These are phyloP conservation scores for Cystofilobasidium macerans DNA, from an alignment of 768 basidiomycete genomes.

Conservation along the genomic window DNA sequence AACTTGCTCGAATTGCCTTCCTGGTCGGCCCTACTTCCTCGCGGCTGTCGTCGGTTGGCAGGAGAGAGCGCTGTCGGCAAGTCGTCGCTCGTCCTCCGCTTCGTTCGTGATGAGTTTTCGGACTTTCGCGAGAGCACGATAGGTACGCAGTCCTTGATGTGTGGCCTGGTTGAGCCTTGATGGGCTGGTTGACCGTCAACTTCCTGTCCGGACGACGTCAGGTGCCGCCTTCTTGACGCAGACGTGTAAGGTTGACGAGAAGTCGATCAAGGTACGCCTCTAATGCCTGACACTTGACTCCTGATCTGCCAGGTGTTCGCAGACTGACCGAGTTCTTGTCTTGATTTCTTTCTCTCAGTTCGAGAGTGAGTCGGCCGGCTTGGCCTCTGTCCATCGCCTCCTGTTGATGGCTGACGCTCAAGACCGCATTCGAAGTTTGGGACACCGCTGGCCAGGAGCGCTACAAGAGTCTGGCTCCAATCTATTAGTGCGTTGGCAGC, in stretches of 20 bases:
- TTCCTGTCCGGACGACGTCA: slow-evolving; percentile 41
- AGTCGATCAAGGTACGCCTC: slow-evolving; percentile 75
- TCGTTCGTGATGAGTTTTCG: slow-evolving; percentile 56
- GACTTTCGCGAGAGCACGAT: slow-evolving; percentile 33
- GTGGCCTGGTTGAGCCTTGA: too few species aligned
- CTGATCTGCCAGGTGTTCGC: slow-evolving; percentile 50
- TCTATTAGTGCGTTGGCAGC: slow-evolving; percentile 94
- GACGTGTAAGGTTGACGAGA: slow-evolving; percentile 80
- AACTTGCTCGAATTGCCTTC: not conserved
- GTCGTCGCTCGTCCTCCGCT: slow-evolving; percentile 78
- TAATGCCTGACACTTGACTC: slow-evolving; percentile 33
- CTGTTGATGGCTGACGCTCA: not conserved
- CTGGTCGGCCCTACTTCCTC: not conserved
- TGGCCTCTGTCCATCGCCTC: not conserved
- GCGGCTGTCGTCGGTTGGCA: slow-evolving; percentile 34
- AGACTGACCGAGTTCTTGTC: too few species aligned
- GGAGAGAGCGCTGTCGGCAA: slow-evolving; percentile 98
- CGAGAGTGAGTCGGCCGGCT: not conserved
- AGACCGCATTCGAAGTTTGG: slow-evolving; percentile 32
- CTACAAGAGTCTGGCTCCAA: slow-evolving; percentile 49
- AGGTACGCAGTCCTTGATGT: slow-evolving; percentile 29
- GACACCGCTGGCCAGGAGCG: slow-evolving; percentile 93
- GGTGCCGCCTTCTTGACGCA: slow-evolving; percentile 96
- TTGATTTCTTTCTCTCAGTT: not conserved
- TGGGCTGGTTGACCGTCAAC: too few species aligned